Evolutionary conservation across 106 monocot species (phyloP).

Genomic region (Dendrobium officinale): DNA sequence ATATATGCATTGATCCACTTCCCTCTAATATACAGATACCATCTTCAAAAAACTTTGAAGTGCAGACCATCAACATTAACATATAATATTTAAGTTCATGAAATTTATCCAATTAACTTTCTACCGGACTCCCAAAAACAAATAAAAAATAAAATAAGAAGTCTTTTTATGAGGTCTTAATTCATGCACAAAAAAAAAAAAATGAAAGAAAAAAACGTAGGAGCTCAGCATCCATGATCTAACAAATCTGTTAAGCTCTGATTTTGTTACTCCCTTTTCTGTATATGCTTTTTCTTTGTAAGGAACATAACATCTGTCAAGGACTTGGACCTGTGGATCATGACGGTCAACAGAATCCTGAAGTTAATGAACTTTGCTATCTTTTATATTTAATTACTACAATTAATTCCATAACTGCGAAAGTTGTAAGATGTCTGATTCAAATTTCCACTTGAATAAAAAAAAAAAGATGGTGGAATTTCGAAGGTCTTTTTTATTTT

Average conservation of each 20-base stretch:
- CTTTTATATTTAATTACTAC: not conserved
- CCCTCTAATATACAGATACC: not conserved
- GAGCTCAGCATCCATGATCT: too few species aligned
- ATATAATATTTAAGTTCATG: not conserved
- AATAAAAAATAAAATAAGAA: not conserved
- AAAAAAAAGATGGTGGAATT: too few species aligned
- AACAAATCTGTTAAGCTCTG: not conserved
- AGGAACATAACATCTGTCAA: not conserved
- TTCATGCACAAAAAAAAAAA: not conserved
- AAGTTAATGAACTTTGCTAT: not conserved
- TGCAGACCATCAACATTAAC: not conserved
- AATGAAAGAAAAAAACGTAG: too few species aligned
- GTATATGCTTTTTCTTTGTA: not conserved
- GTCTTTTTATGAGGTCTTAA: not conserved
- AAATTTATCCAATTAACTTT: not conserved
- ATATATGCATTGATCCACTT: not conserved
- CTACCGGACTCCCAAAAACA: not conserved
- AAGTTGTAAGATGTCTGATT: not conserved
- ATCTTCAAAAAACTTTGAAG: not conserved
- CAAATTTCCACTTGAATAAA: not conserved
- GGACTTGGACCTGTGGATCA: slow-evolving; percentile 1
- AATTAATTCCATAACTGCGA: not conserved
- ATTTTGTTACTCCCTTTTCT: not conserved
- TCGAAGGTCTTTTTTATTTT: not conserved
- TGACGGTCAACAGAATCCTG: not conserved